A percentile compares a stretch with the other conserved stretches of the same genome.
Conservation (phyloP, 2,329 filamentous ascomycete species). For the Scedosporium minutisporum region DNA sequence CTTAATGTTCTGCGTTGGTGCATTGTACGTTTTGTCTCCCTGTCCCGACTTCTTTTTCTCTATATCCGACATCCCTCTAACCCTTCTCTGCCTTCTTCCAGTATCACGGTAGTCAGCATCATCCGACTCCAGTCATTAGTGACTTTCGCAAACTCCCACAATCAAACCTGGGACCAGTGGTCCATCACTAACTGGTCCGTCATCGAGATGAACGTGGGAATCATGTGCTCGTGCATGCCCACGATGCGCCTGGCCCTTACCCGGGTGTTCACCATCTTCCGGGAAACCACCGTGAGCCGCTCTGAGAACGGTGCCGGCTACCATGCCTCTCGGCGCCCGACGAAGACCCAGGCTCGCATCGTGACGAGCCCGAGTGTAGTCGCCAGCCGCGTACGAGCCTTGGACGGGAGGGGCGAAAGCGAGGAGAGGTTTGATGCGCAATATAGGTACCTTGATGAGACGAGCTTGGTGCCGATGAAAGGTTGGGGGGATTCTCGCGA, state of each 20-base stretch:
- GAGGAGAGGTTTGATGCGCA: constrained; percentile 4
- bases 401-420: no score
- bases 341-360: no score
- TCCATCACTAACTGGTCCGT: constrained; percentile 18
- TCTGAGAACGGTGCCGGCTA: no score
- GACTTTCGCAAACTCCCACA: constrained; percentile 14
- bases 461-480: no score
- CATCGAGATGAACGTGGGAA: constrained; percentile 19
- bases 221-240: constrained; percentile 21
- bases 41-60: neutral
- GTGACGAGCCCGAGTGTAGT: no score
- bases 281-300: no score
- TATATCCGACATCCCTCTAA: neutral
- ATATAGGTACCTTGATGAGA: no score
- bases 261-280: constrained; percentile 8
- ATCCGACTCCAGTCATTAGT: constrained; percentile 14
- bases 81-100: constrained; percentile 2
- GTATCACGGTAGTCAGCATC: constrained; percentile 16
- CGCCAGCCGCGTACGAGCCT: no score
- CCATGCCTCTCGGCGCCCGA: no score
- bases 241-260: constrained; percentile 16
- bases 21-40: constrained; percentile 25
- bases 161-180: constrained; percentile 17
- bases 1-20: constrained; percentile 41
- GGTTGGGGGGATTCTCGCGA: neutral